A percentile compares a stretch with the other conserved stretches of the same genome.
Evolutionary conservation across 805 yeast genomes (phyloP).

Genomic region (Candida andamanensis): DNA sequence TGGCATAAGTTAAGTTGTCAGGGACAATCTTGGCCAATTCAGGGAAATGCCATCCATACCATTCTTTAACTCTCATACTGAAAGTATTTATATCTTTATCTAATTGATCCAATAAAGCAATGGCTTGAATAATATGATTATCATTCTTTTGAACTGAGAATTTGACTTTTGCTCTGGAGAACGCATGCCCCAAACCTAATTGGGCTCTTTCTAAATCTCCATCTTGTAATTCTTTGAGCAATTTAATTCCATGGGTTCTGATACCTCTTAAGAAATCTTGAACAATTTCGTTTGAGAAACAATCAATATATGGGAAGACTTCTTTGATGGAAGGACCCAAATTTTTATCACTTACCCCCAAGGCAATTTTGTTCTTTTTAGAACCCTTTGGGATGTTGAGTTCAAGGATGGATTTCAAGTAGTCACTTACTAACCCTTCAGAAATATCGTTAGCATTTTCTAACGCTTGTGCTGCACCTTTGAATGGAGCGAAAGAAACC

Average conservation of each 20-base stretch:
- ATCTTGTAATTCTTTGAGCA: constrained; percentile 84
- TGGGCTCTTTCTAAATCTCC: constrained; percentile 98
- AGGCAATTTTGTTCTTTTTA: constrained; percentile 58
- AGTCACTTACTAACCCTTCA: constrained; percentile 93
- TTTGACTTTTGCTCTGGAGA: constrained; percentile 98
- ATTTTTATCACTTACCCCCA: constrained; percentile 92
- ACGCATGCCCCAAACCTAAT: constrained; percentile 98
- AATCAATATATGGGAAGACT: constrained; percentile 79
- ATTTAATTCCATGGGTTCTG: constrained; percentile 82
- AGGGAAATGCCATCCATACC: constrained; percentile 99
- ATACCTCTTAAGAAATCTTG: constrained; percentile 95
- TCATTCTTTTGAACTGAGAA: constrained; percentile 98
- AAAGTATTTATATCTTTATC: constrained; percentile 98
- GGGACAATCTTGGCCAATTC: constrained; percentile 88
- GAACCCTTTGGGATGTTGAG: constrained; percentile 81
- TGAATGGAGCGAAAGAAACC: constrained; percentile 95
- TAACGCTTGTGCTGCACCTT: constrained; percentile 98
- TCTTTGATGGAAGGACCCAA: constrained; percentile 97
- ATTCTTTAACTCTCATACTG: constrained; percentile 95
- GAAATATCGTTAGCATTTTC: constrained; percentile 97
- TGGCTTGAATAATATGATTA: constrained; percentile 98
- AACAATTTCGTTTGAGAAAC: constrained; percentile 84
- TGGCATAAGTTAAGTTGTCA: constrained; percentile 84
- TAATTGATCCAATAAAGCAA: constrained; percentile 93
- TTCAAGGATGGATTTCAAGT: constrained; percentile 83